Conservation (phyloP, 2,329 filamentous ascomycete genomes). For the Pseudodiploospora longispora region DNA sequence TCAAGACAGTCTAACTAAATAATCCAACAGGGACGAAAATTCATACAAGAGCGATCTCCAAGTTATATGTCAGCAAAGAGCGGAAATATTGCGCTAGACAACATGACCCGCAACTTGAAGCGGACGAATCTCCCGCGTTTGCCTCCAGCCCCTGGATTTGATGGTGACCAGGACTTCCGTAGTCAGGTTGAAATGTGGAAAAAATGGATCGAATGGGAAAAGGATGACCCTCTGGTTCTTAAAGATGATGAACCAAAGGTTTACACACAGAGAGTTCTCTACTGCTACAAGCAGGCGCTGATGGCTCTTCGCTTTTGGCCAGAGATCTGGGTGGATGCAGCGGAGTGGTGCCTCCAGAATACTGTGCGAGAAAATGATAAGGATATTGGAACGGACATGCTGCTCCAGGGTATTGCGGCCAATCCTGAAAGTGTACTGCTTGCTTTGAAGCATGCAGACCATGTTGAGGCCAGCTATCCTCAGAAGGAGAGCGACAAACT, state of each 20-base stretch:
- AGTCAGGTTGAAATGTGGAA: constrained; percentile 86
- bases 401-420: constrained; percentile 73
- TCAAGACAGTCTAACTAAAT: constrained; percentile 1
- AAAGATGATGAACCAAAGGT: constrained; percentile 69
- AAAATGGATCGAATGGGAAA: constrained; percentile 92
- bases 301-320: constrained; percentile 94
- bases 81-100: constrained; percentile 83
- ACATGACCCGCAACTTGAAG: constrained; percentile 68
- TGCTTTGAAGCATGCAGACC: constrained; percentile 81
- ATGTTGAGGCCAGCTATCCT: constrained; percentile 70
- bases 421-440: constrained; percentile 92
- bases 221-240: constrained; percentile 80
- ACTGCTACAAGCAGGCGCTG: constrained; percentile 86
- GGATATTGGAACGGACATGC: constrained; percentile 61
- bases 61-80: constrained; percentile 94
- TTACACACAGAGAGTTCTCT: constrained; percentile 73
- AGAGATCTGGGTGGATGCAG: constrained; percentile 90
- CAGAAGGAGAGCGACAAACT: constrained; percentile 71
- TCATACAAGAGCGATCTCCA: constrained; percentile 85
- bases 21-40: constrained; percentile 70
- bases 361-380: constrained; percentile 54
- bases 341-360: constrained; percentile 84
- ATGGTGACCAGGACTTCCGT: constrained; percentile 76
- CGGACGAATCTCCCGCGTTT: constrained; percentile 73
- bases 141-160: constrained; percentile 76